Evolutionary conservation across 129 eudicot genomes (phyloP), one percentile per base, ranked within the genome.

Genomic region (Saussurea involucrata): DNA sequence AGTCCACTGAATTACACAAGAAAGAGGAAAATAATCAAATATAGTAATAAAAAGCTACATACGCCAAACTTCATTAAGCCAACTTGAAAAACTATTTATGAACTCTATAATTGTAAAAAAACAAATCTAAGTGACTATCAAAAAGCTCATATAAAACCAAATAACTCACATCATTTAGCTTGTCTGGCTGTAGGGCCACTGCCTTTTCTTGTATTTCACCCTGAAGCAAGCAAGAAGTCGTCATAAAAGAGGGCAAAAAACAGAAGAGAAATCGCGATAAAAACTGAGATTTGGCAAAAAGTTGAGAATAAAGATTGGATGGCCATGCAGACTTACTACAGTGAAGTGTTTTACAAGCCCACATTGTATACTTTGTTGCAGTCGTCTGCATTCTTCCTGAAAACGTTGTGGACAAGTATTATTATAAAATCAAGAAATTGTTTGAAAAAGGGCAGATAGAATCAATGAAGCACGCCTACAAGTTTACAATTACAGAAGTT

Each of bases 301-400:
- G 32, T 58, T 63, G n/a, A 22, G 17, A 31, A 32, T 32, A n/a
- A 32, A 63, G 28, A 66, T 24, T 17, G 7, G 18, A 72, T 42
- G 20, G 37, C 63, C 69, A 83, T 24, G 68, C 22, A 70, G 32
- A 81, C 97, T 89, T 88, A 95, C 99, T 63, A 95, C 95, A 29
- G 92, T 88, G 25, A 88, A 88, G 75, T 83, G 88, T 74, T 88
- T 86, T 60, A 92, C 96, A 81, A 95, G 95, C 75, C 99, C 99
- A 65, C 92, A 86, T 84, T 83, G 87, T 58, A 92, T 90, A 83
- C 90, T 95, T 72, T 87, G 97, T 63, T 96, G 93, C 76, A 95
- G 69, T 17, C 94, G 89, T 71, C 84, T 86, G 91, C 99, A 95
- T 82, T 95, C 99, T 63, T 95, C 99, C 99, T 95, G 92, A 77